A percentile compares a stretch with the other conserved stretches of the same genome.
Conservation (phyloP, 73 alveolate genomes). For the Effrenium voratum region DNA sequence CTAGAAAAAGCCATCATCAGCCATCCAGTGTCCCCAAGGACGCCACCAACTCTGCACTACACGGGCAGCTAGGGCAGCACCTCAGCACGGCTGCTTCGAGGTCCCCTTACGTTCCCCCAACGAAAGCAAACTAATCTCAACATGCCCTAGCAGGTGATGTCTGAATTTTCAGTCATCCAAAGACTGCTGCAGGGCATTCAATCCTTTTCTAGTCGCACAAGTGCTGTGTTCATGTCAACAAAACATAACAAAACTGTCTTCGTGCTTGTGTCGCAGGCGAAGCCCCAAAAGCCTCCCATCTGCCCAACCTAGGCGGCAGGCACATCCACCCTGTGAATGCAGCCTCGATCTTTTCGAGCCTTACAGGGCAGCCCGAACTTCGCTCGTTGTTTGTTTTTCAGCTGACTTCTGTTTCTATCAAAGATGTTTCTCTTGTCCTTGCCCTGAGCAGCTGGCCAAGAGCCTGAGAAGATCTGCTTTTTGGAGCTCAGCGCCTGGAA, state of each 20-base stretch:
- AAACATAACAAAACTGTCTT: no score
- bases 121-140: neutral
- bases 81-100: neutral
- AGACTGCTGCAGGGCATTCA: no score
- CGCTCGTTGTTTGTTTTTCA: neutral
- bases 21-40: neutral
- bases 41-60: slow-evolving; percentile 76
- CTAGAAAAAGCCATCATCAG: no score
- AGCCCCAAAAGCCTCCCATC: no score
- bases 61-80: slow-evolving; percentile 59
- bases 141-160: no score
- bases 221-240: no score
- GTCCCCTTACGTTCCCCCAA: neutral
- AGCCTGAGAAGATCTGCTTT: slow-evolving; percentile 13
- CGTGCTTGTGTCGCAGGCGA: no score
- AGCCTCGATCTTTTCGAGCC: slow-evolving; percentile 18
- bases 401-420: neutral
- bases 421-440: neutral
- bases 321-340: slow-evolving; percentile 93
- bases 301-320: neutral
- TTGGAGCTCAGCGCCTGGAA: neutral
- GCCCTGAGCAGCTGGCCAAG: neutral
- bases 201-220: no score
- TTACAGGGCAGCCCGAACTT: neutral
- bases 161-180: no score